Percentiles rank a stretch among this genome's conserved stretches.
Conservation (phyloP, 2,329 filamentous ascomycete genomes). For the Fusarium udum region DNA sequence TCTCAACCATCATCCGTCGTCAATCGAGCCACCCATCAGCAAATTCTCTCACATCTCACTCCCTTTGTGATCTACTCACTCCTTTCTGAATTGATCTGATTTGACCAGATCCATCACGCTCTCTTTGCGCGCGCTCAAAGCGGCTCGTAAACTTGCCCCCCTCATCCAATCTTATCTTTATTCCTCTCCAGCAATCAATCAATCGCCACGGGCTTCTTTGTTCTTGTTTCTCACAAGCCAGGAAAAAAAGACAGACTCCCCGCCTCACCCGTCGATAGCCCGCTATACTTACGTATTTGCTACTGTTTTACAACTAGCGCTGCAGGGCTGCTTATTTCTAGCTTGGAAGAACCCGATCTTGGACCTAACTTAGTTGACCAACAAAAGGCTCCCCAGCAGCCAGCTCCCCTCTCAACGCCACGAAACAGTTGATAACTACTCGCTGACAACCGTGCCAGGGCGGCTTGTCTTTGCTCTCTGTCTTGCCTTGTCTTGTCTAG, state of each 20-base stretch:
- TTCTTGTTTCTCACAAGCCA: background rate
- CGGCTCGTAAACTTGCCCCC: background rate
- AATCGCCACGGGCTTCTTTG: background rate
- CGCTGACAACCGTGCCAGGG: background rate
- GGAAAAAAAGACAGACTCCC: background rate
- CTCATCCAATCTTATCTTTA: conserved; percentile 1
- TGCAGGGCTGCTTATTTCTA: conserved; percentile 37
- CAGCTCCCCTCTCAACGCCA: conserved; percentile 42
- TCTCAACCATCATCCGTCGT: conserved; percentile 44
- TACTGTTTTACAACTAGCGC: conserved; percentile 12
- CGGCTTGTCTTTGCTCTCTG: conserved; percentile 14
- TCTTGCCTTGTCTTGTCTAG: background rate
- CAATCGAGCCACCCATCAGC: conserved; percentile 30
- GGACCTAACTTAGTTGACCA: conserved; percentile 27
- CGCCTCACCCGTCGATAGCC: conserved; percentile 21
- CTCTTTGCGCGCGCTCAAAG: conserved; percentile 17
- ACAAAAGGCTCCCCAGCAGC: conserved; percentile 34
- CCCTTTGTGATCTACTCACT: conserved; percentile 10
- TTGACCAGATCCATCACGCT: conserved; percentile 2
- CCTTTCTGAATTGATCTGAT: background rate
- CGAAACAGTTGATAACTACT: conserved; percentile 24
- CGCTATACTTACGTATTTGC: conserved; percentile 13
- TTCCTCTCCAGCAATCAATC: background rate
- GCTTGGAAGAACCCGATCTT: conserved; percentile 23
- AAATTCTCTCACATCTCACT: conserved; percentile 31